Percentiles rank a stretch among this genome's conserved stretches.
phyloP scores from a whole-genome alignment of 257 asterid species.

The Penstemon eatonii region DNA sequence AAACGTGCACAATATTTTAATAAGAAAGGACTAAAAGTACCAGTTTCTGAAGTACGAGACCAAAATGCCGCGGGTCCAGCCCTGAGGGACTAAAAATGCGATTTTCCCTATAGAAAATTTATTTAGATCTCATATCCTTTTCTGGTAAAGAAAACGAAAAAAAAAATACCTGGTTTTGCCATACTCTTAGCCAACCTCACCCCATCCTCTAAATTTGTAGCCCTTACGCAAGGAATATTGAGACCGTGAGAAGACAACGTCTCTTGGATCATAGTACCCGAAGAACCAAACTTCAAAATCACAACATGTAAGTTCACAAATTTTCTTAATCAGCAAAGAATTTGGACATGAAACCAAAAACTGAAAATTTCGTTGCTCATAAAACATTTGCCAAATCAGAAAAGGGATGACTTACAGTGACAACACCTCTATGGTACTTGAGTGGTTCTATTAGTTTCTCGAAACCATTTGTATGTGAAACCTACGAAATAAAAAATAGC shows the following conservation, averaged over 20 bases:
- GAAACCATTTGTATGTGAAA: slow-evolving; percentile 32
- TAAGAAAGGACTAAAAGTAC: too few relatives aligned
- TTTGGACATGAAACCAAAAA: background rate
- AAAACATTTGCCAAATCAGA: background rate
- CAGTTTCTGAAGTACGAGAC: too few relatives aligned
- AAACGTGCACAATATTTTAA: too few relatives aligned
- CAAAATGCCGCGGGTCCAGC: too few relatives aligned
- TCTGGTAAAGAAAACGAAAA: background rate
- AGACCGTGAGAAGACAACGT: slow-evolving; percentile 35
- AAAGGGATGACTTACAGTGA: slow-evolving; percentile 34
- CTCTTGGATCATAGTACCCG: slow-evolving; percentile 37
- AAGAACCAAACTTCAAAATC: slow-evolving; percentile 39
- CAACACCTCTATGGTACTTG: slow-evolving; percentile 35
- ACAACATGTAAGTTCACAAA: background rate
- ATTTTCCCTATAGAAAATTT: too few relatives aligned
- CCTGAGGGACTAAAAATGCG: too few relatives aligned
- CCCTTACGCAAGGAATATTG: slow-evolving; percentile 37
- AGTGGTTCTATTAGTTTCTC: slow-evolving; percentile 40
- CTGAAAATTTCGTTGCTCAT: background rate
- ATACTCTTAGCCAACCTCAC: slow-evolving; percentile 36
- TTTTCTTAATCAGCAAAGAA: background rate
- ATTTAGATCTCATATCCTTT: too few relatives aligned
- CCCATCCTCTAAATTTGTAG: slow-evolving; percentile 28
- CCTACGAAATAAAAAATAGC: slow-evolving; percentile 14
- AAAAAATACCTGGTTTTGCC: slow-evolving; percentile 26